Evolutionary conservation across 2,329 filamentous ascomycete genomes (phyloP).

Genomic region (Xylariaceae sp.): DNA sequence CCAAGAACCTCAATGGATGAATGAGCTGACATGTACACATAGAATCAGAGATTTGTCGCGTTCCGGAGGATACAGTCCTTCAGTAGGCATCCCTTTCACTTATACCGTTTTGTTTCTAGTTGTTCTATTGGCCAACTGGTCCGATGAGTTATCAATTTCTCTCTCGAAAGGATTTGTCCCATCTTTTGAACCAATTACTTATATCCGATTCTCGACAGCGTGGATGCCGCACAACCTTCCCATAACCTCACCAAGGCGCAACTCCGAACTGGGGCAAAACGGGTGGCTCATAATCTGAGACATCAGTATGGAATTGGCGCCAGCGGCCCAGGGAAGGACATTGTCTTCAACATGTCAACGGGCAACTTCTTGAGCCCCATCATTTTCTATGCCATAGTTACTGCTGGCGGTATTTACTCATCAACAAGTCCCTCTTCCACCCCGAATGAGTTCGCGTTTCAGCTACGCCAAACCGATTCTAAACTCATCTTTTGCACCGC

Average conservation of each 20-base stretch:
- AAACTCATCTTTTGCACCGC: constrained; percentile 42
- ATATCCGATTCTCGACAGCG: constrained; percentile 17
- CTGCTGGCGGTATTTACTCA: constrained; percentile 26
- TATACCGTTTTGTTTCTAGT: neutral
- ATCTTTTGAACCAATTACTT: neutral
- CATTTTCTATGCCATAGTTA: constrained; percentile 25
- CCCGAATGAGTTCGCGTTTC: constrained; percentile 27
- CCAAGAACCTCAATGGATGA: neutral
- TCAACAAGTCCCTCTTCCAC: constrained; percentile 25
- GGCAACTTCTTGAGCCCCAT: constrained; percentile 27
- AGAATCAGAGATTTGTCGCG: constrained; percentile 35
- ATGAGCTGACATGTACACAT: constrained; percentile 6
- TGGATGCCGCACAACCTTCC: constrained; percentile 52
- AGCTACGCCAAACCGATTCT: constrained; percentile 37
- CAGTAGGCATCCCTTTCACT: constrained; percentile 32
- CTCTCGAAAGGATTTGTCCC: neutral
- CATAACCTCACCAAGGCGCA: constrained; percentile 49
- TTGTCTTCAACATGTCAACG: constrained; percentile 25
- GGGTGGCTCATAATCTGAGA: constrained; percentile 52
- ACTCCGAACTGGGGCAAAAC: constrained; percentile 44
- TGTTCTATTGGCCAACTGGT: neutral
- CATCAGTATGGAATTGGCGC: constrained; percentile 24
- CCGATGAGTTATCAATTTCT: neutral
- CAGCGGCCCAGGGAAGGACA: constrained; percentile 21
- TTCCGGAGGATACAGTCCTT: constrained; percentile 45